Base-by-base conservation (phyloP, 2,329 filamentous ascomycete species). In the Ustulina deusta region DNA sequence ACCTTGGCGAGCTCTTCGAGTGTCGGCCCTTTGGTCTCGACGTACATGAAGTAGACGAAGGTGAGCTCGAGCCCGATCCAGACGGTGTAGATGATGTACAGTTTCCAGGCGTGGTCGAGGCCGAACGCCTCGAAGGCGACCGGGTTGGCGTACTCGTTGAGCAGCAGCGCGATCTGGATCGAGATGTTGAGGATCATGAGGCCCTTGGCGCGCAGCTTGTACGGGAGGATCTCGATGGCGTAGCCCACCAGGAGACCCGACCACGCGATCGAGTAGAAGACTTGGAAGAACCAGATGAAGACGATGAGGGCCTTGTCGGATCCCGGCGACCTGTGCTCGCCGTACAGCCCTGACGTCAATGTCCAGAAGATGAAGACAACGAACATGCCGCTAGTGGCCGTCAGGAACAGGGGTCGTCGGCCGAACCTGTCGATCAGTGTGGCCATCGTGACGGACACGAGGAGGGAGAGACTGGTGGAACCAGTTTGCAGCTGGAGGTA, bases 1-100 rank as follows among this genome's bases (percentile, higher is more conserved):
- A 91, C 85, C 80, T 87, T 87, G 75, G 87, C 88, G 56, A 91
- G 83, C 78, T 91, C 88, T 79, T 91, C 89, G 40, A 91, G 87
- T 20, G 89, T 90, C 1, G 87, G 86, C 36, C 88, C 88, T 71
- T 84, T 84, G 44, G 89, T 91, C 80, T 91, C 89, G 71, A 90
- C 79, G 74, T 83, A 83, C 80, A 83, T 82, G 76, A 83, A 85
- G 78, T 86, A 88, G 69, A 88, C 83, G 75, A 86, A 86, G 74
- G 76, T 79, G 61, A 88, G 78, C 78, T 88, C 85, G 75, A 84
- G 71, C 74, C 83, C 82, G 77, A 87, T 84, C 86, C 85, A 88
- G 79, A 82, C 80, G 22, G 84, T 84, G 78, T 87, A 88, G 77
- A 87, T 85, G 68, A 86, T 81, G 76, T 86, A 87, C 59, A 88